Percentiles rank a stretch among this genome's conserved stretches.
phyloP scores from a whole-genome alignment of 2,329 filamentous ascomycete genomes.

The Colletotrichum gigasporum region DNA sequence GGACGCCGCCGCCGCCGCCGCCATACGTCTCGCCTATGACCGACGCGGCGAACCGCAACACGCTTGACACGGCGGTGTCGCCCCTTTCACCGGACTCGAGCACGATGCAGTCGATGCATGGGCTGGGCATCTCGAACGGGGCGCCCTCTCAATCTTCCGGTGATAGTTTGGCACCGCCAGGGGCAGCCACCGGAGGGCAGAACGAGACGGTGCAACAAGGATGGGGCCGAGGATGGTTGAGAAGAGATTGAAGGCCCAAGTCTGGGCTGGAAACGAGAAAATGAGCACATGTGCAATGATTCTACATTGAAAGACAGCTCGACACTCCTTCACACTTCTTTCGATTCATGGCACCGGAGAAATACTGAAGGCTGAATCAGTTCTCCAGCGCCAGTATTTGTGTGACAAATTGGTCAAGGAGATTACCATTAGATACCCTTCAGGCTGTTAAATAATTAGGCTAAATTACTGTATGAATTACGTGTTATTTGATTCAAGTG shows the following conservation, averaged over 20 bases:
- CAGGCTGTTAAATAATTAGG: too few relatives aligned
- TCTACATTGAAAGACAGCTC: too few relatives aligned
- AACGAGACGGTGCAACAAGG: background rate
- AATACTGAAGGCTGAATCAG: too few relatives aligned
- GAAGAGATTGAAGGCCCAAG: background rate
- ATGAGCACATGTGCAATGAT: too few relatives aligned
- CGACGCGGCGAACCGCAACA: background rate
- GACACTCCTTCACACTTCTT: too few relatives aligned
- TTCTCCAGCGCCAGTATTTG: too few relatives aligned
- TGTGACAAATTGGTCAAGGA: too few relatives aligned
- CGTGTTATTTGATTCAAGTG: too few relatives aligned
- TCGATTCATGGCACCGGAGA: too few relatives aligned
- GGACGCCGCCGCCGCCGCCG: slow-evolving; percentile 1
- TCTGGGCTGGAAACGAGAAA: too few relatives aligned
- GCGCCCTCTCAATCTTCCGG: background rate
- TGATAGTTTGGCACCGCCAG: background rate
- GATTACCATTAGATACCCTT: too few relatives aligned
- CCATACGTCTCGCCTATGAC: slow-evolving; percentile 16
- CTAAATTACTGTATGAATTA: too few relatives aligned
- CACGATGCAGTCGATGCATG: background rate
- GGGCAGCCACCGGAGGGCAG: background rate
- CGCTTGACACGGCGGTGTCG: slow-evolving; percentile 14
- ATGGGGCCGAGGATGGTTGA: slow-evolving; percentile 11
- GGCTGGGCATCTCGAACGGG: background rate
- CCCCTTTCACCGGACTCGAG: slow-evolving; percentile 12